phyloP scores from a whole-genome alignment of 176 grass and related monocot species.

The Bolboschoenus planiculmis region DNA sequence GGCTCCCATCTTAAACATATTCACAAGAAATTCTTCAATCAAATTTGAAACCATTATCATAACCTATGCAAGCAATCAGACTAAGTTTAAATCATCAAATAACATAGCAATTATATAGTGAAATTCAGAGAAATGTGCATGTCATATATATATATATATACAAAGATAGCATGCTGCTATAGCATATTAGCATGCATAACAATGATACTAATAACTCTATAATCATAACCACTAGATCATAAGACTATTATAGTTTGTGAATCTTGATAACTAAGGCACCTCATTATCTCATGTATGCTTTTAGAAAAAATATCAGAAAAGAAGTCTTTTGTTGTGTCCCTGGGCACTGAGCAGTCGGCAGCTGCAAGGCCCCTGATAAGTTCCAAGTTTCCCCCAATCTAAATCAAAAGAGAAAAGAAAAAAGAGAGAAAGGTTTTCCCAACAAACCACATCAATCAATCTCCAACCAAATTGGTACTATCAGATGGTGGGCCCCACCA shows the following conservation, averaged over 20 bases:
- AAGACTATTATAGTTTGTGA: not conserved
- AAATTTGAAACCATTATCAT: too few species aligned
- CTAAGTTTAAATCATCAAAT: too few species aligned
- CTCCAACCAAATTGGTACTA: constrained; percentile 15
- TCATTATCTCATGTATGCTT: not conserved
- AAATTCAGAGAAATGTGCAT: too few species aligned
- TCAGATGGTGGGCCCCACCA: not conserved
- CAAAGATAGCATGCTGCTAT: not conserved
- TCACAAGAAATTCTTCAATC: too few species aligned
- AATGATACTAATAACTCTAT: not conserved
- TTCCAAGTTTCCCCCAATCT: not conserved
- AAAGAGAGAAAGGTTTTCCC: not conserved
- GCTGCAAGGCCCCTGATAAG: not conserved
- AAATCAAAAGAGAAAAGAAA: not conserved
- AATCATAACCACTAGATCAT: too few species aligned
- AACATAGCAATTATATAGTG: too few species aligned
- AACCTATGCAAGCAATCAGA: too few species aligned
- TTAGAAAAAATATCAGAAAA: not conserved
- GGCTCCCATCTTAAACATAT: too few species aligned
- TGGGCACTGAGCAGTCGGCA: not conserved
- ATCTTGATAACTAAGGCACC: not conserved
- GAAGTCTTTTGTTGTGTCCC: not conserved
- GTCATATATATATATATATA: too few species aligned
- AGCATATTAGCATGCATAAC: not conserved
- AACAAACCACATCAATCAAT: constrained; percentile 9